phyloP scores from a whole-genome alignment of 805 yeast genomes.

The Candida vartiovaarae region DNA sequence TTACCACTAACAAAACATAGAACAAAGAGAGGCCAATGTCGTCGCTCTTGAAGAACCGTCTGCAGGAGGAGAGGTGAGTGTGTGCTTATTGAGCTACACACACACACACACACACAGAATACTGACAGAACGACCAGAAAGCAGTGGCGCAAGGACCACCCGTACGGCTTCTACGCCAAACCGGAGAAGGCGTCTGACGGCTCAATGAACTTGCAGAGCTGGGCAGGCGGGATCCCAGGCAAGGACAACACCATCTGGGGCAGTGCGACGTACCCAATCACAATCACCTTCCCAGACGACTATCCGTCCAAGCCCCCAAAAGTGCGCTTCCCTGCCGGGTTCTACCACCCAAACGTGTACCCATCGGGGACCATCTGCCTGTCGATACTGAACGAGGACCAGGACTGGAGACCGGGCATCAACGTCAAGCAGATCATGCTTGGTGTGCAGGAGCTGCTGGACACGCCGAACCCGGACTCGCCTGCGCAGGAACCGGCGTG shows the following conservation, averaged over 20 bases:
- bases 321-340: constrained; percentile 80
- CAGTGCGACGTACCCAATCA: constrained; percentile 81
- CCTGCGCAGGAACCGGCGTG: constrained; percentile 99
- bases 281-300: constrained; percentile 78
- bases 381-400: constrained; percentile 86
- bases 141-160: constrained; percentile 98
- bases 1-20: neutral
- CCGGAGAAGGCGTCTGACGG: constrained; percentile 82
- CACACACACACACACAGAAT: neutral
- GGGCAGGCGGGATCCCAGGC: constrained; percentile 98
- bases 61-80: constrained; percentile 76
- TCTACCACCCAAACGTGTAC: constrained; percentile 95
- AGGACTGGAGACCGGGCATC: constrained; percentile 98
- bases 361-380: constrained; percentile 97
- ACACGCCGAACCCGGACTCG: constrained; percentile 86
- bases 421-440: constrained; percentile 81
- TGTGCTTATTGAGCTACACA: neutral
- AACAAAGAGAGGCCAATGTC: constrained; percentile 6
- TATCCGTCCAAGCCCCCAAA: constrained; percentile 97
- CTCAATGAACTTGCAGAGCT: constrained; percentile 69
- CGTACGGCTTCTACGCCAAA: constrained; percentile 93
- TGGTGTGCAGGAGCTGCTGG: constrained; percentile 88
- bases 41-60: constrained; percentile 38
- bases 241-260: constrained; percentile 82
- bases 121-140: constrained; percentile 41